Conservation (phyloP, 2,329 filamentous ascomycete species). For the Ceratocystis destructans region DNA sequence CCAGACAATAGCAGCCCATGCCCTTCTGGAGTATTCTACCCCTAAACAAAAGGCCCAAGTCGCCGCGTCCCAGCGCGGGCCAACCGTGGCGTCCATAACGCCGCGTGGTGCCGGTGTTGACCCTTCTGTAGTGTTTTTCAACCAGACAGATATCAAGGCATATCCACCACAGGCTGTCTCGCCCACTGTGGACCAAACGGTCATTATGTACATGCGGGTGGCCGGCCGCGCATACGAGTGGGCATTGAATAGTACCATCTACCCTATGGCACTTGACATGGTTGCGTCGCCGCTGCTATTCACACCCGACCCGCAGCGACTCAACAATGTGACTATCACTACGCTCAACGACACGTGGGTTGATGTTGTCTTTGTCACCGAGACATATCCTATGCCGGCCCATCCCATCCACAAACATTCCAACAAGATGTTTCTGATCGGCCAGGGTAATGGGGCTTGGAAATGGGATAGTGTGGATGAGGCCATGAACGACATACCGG, state of each 20-base stretch:
- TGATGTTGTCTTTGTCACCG: conserved; percentile 39
- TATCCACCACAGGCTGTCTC: conserved; percentile 35
- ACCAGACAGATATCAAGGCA: conserved; percentile 31
- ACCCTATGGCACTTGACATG: conserved; percentile 28
- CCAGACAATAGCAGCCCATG: conserved; percentile 43
- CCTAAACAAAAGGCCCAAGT: conserved; percentile 20
- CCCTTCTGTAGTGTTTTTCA: conserved; percentile 30
- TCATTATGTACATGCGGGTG: conserved; percentile 30
- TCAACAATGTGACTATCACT: conserved; percentile 35
- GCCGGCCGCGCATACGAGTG: conserved; percentile 37
- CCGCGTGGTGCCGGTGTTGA: conserved; percentile 21
- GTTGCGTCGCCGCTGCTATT: conserved; percentile 33
- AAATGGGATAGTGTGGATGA: conserved; percentile 40
- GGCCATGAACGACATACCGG: conserved; percentile 34
- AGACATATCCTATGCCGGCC: conserved; percentile 32
- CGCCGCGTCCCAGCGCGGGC: conserved; percentile 28
- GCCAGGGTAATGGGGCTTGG: conserved; percentile 37
- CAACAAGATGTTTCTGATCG: conserved; percentile 45
- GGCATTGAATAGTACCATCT: conserved; percentile 37
- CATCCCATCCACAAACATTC: conserved; percentile 54
- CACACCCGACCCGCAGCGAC: conserved; percentile 24
- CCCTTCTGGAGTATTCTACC: conserved; percentile 31
- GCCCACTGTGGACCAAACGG: conserved; percentile 32
- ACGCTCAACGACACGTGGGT: conserved; percentile 39
- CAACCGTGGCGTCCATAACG: conserved; percentile 27